Conservation (phyloP, 176 grass and related monocot genomes). For the sorghum (Sorghum bicolor) region DNA sequence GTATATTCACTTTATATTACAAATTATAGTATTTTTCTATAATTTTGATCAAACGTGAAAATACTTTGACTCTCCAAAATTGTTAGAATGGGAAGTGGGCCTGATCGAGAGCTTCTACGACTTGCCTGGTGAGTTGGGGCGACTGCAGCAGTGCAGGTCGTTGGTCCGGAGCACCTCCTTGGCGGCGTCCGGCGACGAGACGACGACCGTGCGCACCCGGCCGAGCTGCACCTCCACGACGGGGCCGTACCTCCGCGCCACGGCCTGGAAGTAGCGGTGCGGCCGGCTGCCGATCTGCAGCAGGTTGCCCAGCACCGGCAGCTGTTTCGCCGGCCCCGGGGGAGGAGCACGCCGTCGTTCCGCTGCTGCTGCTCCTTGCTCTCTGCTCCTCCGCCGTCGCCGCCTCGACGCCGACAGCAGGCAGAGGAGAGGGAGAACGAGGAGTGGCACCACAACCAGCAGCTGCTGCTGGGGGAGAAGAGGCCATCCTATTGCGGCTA, state of each 20-base stretch:
- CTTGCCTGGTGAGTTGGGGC: conserved; percentile 22
- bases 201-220: conserved; percentile 18
- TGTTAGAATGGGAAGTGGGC: too few relatives aligned
- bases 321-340: conserved; percentile 3
- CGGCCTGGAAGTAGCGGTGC: conserved; percentile 35
- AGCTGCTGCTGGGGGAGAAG: neutral
- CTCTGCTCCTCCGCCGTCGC: neutral
- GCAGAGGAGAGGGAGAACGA: neutral
- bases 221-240: conserved; percentile 34
- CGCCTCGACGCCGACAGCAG: neutral
- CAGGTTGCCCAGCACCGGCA: conserved; percentile 41
- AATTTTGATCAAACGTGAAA: too few relatives aligned
- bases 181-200: conserved; percentile 27
- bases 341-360: neutral
- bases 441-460: neutral
- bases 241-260: conserved; percentile 4
- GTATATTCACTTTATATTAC: too few relatives aligned
- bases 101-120: too few relatives aligned
- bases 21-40: too few relatives aligned
- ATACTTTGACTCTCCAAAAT: too few relatives aligned
- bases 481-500: neutral
- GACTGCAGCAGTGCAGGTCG: conserved; percentile 33
- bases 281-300: conserved; percentile 35
- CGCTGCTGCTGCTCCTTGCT: too few relatives aligned
- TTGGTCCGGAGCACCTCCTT: conserved; percentile 40